phyloP scores from a whole-genome alignment of 768 basidiomycete species.

The Infundibulicybe gibba region DNA sequence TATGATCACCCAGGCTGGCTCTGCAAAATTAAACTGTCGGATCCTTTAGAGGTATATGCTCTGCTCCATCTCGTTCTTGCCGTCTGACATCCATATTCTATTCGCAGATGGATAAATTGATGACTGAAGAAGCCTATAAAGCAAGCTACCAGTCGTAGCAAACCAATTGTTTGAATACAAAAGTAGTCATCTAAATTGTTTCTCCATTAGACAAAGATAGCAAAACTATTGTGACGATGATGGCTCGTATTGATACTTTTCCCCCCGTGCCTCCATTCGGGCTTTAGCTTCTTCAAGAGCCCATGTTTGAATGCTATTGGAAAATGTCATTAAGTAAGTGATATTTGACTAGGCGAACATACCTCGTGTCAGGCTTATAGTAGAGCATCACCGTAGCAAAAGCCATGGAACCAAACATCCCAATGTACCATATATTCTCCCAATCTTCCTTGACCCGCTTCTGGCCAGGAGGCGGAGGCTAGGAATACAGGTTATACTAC shows the following conservation, averaged over 20 bases:
- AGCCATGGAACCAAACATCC: conserved; percentile 87
- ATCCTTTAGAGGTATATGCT: conserved; percentile 66
- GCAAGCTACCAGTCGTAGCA: conserved; percentile 29
- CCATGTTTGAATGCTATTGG: conserved; percentile 83
- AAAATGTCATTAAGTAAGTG: background rate
- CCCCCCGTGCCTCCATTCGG: conserved; percentile 91
- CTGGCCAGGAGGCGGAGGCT: conserved; percentile 79
- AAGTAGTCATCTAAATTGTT: background rate
- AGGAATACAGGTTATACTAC: conserved; percentile 2
- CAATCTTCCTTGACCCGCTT: conserved; percentile 87
- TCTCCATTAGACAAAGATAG: too few species aligned
- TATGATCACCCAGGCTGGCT: conserved; percentile 83
- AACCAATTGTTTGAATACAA: background rate
- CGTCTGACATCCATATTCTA: background rate
- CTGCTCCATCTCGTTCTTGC: background rate
- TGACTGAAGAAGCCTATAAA: conserved; percentile 76
- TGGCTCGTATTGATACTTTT: conserved; percentile 81
- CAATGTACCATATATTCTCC: conserved; percentile 88
- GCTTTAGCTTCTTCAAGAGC: conserved; percentile 86
- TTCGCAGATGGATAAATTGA: conserved; percentile 59
- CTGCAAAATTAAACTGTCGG: conserved; percentile 83
- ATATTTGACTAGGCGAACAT: conserved; percentile 17
- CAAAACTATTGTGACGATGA: conserved; percentile 22
- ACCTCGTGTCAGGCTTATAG: conserved; percentile 96
- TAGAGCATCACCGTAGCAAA: conserved; percentile 74